These are phyloP conservation scores for Strobilomyces echinocephalus DNA, from an alignment of 768 basidiomycete species.

Conservation along the genomic window DNA sequence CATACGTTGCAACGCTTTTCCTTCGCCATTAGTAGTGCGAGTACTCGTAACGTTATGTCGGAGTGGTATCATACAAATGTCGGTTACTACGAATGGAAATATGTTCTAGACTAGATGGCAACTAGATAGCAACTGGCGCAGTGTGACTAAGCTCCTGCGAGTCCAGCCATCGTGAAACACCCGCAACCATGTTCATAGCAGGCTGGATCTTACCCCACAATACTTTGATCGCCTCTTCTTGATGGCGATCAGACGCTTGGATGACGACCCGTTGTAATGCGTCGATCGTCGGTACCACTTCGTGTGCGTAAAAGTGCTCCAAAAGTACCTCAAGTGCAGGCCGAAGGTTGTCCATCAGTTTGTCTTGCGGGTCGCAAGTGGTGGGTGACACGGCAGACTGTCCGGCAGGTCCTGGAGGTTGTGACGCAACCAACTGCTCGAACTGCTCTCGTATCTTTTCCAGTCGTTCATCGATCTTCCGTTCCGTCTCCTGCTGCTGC, in stretches of 20 bases:
- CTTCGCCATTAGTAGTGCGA: slow-evolving; percentile 10
- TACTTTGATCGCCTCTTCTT: slow-evolving; percentile 19
- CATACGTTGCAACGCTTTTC: slow-evolving; percentile 30
- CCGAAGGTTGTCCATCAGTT: slow-evolving; percentile 17
- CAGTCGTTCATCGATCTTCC: slow-evolving; percentile 12
- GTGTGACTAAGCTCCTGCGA: slow-evolving; percentile 24
- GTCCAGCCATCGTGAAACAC: slow-evolving; percentile 28
- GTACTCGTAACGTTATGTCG: neutral
- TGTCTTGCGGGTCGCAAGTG: slow-evolving; percentile 1
- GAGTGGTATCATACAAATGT: slow-evolving; percentile 17
- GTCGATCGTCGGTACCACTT: slow-evolving; percentile 19
- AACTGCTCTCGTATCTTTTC: slow-evolving; percentile 16
- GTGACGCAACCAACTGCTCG: slow-evolving; percentile 11
- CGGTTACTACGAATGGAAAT: slow-evolving; percentile 13
- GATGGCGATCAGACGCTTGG: slow-evolving; percentile 17
- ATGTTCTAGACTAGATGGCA: neutral
- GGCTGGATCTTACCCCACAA: slow-evolving; percentile 28
- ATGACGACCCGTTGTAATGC: slow-evolving; percentile 8
- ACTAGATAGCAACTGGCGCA: slow-evolving; percentile 11
- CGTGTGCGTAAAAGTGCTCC: slow-evolving; percentile 21
- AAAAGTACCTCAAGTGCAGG: slow-evolving; percentile 17
- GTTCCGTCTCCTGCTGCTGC: slow-evolving; percentile 12
- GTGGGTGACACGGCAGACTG: neutral
- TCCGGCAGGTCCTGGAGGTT: neutral
- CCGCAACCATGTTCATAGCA: slow-evolving; percentile 30